phyloP scores from a whole-genome alignment of 345 rosid species.

The Xanthoceras sorbifolium region DNA sequence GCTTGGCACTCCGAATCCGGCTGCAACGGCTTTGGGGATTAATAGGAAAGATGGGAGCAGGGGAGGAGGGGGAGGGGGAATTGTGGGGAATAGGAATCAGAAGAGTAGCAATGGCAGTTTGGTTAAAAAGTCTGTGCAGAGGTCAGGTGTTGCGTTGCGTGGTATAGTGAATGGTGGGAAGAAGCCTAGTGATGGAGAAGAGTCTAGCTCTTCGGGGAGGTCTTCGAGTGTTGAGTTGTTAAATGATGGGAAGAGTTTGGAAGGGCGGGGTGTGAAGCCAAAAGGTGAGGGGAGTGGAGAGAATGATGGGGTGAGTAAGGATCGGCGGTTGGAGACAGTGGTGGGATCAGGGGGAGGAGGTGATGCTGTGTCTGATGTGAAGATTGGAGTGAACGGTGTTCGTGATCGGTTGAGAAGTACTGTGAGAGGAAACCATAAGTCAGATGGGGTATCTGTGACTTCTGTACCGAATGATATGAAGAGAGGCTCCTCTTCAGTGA shows the following conservation, averaged over 20 bases:
- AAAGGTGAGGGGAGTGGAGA: constrained; percentile 34
- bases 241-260: constrained; percentile 35
- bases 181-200: constrained; percentile 56
- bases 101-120: constrained; percentile 36
- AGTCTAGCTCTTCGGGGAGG: constrained; percentile 50
- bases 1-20: constrained; percentile 52
- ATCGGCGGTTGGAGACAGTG: constrained; percentile 25
- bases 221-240: constrained; percentile 47
- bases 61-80: constrained; percentile 44
- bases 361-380: constrained; percentile 34
- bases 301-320: constrained; percentile 37
- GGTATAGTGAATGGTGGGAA: constrained; percentile 37
- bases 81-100: constrained; percentile 43
- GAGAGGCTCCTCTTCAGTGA: constrained; percentile 33
- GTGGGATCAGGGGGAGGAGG: constrained; percentile 30
- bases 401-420: constrained; percentile 32
- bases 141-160: constrained; percentile 27
- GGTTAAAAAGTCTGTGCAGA: constrained; percentile 34
- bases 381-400: constrained; percentile 37
- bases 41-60: constrained; percentile 52
- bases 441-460: constrained; percentile 32
- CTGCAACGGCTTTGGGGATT: constrained; percentile 27
- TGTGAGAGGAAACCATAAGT: constrained; percentile 39
- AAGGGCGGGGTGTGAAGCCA: constrained; percentile 28
- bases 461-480: constrained; percentile 47